Base-by-base conservation (phyloP, 2,329 filamentous ascomycete species). In the Xylariales sp. region DNA sequence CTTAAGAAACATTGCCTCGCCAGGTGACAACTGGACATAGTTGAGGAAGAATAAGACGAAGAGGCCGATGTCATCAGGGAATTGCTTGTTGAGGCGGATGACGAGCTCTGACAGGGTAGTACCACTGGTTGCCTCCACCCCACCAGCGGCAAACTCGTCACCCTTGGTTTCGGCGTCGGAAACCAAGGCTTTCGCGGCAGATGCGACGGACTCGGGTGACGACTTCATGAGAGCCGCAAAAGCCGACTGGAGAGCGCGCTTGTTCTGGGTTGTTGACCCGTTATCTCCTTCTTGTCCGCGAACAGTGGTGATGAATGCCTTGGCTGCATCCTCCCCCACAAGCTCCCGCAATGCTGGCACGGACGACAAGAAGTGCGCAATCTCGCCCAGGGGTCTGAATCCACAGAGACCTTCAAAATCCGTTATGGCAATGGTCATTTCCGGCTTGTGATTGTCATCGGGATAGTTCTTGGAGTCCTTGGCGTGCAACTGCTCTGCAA, bases 381-480 rank as follows among this genome's bases (percentile, higher is more conserved):
- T 93, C 66, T 98, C 90, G 4, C 69, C 72, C 16, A 96, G 71
- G 0, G 93, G 93, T 8, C 93, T 80, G 73, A 98, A 98, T 24
- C 93, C 93, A 57, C 93, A 98, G 24, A 98, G 78, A 1, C 93
- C 93, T 61, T 97, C 91, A 52, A 98, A 98, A 0, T 88, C 84
- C 1, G 93, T 97, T 56, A 98, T 84, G 47, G 93, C 93, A 63
- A 98, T 95, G 48, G 93, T 90, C 93, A 98, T 98, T 68, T 98
- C 93, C 24, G 93, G 93, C 70, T 98, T 98, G 74, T 98, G 93
- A 70, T 98, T 98, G 71, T 97, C 91, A 72, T 98, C 89, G 44
- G 91, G 93, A 61, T 98, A 98, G 71, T 98, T 94, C 67, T 88
- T 88, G 36, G 89, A 78, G 59, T 98, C 91, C 48, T 76, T 81